Base-by-base conservation (phyloP, 2,329 filamentous ascomycete species). In the Trichoderma aggressivum region DNA sequence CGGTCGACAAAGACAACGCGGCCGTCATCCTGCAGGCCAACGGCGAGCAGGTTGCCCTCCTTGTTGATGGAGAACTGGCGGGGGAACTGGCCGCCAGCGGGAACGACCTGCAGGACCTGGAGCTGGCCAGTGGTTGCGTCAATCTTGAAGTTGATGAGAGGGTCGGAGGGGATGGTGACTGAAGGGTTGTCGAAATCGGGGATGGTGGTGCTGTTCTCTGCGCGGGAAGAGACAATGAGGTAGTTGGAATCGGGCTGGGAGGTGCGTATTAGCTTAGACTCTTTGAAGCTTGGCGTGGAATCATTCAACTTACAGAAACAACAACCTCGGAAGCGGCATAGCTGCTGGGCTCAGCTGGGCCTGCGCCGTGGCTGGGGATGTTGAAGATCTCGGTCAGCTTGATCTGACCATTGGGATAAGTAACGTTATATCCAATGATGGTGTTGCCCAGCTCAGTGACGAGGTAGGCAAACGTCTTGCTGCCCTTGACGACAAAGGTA, bases 51-150 rank as follows among this genome's bases (percentile, higher is more conserved):
- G 69, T 85, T 85, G 1, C 91, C 92, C 12, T 85, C 86, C 73
- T 84, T 85, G 79, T 91, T 94, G 70, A 93, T 80, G 64, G 85
- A 86, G 78, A 93, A 91, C 53, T 91, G 90, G 26, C 92, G 86
- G 0, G 92, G 92, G 70, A 85, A 86, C 8, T 81, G 79, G 3
- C 92, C 92, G 62, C 90, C 90, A 0, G 89, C 86, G 0, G 91
- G 84, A n/a, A 86, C 85, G 32, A 89, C 83, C 75, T 91, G 86
- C 3, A 88, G 78, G 70, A 88, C 85, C 0, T 77, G 80, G 30
- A 93, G 82, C 1, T 80, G 82, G 7, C 90, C 91, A n/a, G 85
- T 86, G 16, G 77, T 73, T 2, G 76, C 71, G 75, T 88, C 80
- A 74, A 93, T 86, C 70, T 82, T 77, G 81, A 89, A 93, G 71